Evolutionary conservation across 176 grass and related monocot species (phyloP).

Genomic region (Oryza rufipogon): DNA sequence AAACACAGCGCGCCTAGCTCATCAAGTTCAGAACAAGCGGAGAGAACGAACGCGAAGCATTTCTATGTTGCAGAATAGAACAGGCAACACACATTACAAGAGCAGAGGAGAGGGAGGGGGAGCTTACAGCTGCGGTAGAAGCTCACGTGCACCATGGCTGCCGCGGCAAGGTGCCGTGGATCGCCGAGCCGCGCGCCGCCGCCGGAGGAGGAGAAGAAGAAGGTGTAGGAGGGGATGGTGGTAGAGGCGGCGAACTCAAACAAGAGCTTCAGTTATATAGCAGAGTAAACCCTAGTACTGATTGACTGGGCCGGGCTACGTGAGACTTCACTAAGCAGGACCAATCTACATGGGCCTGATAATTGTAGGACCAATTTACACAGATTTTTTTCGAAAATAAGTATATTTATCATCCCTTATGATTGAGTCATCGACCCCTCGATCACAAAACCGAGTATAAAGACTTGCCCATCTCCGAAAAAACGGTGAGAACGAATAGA

Average conservation of each 20-base stretch:
- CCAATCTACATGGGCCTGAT: not conserved
- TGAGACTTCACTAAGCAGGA: not conserved
- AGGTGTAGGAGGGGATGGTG: not conserved
- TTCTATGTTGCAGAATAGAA: not conserved
- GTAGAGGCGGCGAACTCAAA: not conserved
- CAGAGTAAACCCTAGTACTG: slow-evolving; percentile 28
- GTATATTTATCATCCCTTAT: no score
- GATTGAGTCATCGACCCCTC: no score
- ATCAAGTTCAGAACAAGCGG: not conserved
- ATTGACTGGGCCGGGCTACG: not conserved
- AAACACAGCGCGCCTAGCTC: not conserved
- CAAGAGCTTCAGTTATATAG: slow-evolving; percentile 22
- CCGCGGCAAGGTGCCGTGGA: slow-evolving; percentile 9
- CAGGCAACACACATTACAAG: not conserved
- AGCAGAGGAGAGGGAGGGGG: not conserved
- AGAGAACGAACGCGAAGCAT: not conserved
- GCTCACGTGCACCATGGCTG: slow-evolving; percentile 70
- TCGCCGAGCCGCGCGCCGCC: slow-evolving; percentile 24
- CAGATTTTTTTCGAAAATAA: no score
- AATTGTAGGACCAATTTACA: not conserved
- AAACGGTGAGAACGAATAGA: no score
- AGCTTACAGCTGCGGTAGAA: slow-evolving; percentile 84
- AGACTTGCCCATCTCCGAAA: no score
- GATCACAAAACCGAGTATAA: no score
- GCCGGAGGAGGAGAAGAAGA: slow-evolving; percentile 3